A percentile compares a stretch with the other conserved stretches of the same genome.
These are phyloP conservation scores for Tricholoma furcatifolium DNA, from an alignment of 768 basidiomycete genomes.

Conservation along the genomic window DNA sequence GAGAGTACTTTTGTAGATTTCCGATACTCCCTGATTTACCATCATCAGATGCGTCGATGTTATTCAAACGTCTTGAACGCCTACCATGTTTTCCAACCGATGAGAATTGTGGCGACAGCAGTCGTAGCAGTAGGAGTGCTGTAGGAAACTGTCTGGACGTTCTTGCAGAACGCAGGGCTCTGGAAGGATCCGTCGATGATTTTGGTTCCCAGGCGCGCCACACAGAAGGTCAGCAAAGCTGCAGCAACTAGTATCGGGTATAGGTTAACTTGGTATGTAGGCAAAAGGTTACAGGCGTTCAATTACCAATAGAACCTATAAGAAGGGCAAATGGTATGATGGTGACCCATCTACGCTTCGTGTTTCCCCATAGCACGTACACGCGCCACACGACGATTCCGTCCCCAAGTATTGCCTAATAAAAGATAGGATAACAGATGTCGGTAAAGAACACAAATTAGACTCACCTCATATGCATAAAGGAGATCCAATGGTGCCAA, in stretches of 20 bases:
- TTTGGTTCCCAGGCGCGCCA: conserved; percentile 6
- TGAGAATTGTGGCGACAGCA: conserved; percentile 11
- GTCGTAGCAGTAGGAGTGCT: conserved; percentile 10
- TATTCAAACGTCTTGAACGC: not conserved
- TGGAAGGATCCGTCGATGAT: conserved; percentile 13
- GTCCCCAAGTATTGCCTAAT: conserved; percentile 8
- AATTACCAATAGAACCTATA: conserved; percentile 6
- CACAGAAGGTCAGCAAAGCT: conserved; percentile 9
- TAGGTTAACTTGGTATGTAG: not conserved
- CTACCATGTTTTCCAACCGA: conserved; percentile 13
- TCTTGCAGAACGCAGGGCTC: conserved; percentile 11
- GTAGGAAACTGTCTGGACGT: conserved; percentile 7
- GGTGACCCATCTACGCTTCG: not conserved
- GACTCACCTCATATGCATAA: conserved; percentile 8
- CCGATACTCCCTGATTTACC: conserved; percentile 7
- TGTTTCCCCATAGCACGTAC: conserved; percentile 5
- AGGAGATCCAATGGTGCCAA: conserved; percentile 2
- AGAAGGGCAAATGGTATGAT: conserved; percentile 2
- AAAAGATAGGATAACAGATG: not conserved
- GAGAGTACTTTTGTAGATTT: conserved; percentile 2
- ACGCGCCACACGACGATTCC: conserved; percentile 13
- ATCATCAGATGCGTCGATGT: not conserved
- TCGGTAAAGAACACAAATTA: not conserved
- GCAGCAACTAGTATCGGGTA: not conserved
- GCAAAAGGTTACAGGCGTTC: not conserved